phyloP scores from a whole-genome alignment of 148 eudicot genomes.

The Nyssa sinensis region DNA sequence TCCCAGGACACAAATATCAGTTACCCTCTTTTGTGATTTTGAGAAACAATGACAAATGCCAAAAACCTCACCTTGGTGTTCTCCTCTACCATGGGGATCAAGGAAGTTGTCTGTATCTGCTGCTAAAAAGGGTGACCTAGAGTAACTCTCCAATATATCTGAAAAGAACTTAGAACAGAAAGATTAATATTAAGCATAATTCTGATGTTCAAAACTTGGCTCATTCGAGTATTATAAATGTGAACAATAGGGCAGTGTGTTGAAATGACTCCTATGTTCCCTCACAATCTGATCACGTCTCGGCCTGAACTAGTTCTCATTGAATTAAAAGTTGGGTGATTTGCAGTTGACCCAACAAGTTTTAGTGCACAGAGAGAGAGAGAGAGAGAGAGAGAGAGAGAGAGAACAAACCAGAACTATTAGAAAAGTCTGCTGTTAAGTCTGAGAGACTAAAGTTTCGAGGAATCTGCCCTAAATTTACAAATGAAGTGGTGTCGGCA shows the following conservation, averaged over 20 bases:
- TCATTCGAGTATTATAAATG: neutral
- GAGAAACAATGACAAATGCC: constrained; percentile 1
- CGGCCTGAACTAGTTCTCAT: neutral
- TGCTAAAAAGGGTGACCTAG: constrained; percentile 32
- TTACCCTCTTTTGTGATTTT: neutral
- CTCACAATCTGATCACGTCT: neutral
- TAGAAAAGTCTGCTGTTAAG: constrained; percentile 38
- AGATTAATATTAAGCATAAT: neutral
- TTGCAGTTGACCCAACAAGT: neutral
- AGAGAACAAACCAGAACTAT: constrained; percentile 28
- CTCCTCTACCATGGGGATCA: constrained; percentile 37
- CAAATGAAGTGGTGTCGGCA: constrained; percentile 42
- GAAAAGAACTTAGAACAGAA: constrained; percentile 11
- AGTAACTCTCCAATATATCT: constrained; percentile 48
- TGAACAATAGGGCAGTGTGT: neutral
- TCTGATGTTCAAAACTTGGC: neutral
- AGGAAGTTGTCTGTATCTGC: constrained; percentile 41
- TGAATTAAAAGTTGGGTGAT: neutral
- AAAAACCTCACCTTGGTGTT: constrained; percentile 30
- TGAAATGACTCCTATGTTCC: neutral
- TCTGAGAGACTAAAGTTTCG: constrained; percentile 35
- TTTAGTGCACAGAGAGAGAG: neutral
- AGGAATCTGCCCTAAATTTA: constrained; percentile 39
- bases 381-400: constrained; percentile 13
- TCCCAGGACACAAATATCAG: constrained; percentile 16